These are phyloP conservation scores for Globisporangium irregulare DNA, from an alignment of 352 stramenopile species.

Conservation along the genomic window DNA sequence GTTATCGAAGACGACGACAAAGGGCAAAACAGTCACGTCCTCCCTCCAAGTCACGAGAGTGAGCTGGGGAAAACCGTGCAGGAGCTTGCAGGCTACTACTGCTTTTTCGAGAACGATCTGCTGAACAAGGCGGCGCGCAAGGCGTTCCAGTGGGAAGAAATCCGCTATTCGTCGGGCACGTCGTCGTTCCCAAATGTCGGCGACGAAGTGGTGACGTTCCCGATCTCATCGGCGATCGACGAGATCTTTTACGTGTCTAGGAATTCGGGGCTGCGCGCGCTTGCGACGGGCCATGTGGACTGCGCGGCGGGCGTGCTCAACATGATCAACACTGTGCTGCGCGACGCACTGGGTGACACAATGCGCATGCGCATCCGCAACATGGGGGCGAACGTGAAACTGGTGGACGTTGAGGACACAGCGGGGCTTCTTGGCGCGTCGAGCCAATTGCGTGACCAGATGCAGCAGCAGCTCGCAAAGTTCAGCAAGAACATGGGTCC, in stretches of 20 bases:
- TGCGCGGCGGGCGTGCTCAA: slow-evolving; percentile 82
- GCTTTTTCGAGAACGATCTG: slow-evolving; percentile 83
- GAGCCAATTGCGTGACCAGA: slow-evolving; percentile 80
- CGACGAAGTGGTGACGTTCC: slow-evolving; percentile 48
- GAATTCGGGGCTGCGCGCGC: slow-evolving; percentile 73
- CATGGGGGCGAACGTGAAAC: slow-evolving; percentile 61
- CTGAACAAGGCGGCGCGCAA: slow-evolving; percentile 73
- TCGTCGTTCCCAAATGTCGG: slow-evolving; percentile 10
- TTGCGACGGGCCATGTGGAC: slow-evolving; percentile 81
- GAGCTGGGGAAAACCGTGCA: slow-evolving; percentile 80
- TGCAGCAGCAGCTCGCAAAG: slow-evolving; percentile 84
- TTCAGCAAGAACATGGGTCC: slow-evolving; percentile 79
- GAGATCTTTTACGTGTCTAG: slow-evolving; percentile 87
- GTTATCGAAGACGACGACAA: slow-evolving; percentile 2
- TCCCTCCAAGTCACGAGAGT: slow-evolving; percentile 67
- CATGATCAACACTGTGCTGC: slow-evolving; percentile 82
- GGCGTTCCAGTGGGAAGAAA: slow-evolving; percentile 85
- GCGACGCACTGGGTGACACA: slow-evolving; percentile 70
- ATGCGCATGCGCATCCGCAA: slow-evolving; percentile 78
- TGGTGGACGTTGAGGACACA: slow-evolving; percentile 59
- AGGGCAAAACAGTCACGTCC: slow-evolving; percentile 14
- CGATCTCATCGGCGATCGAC: slow-evolving; percentile 82
- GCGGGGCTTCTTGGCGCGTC: slow-evolving; percentile 46
- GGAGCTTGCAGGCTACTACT: slow-evolving; percentile 83
- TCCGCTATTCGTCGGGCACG: slow-evolving; percentile 51